Evolutionary conservation across 2,329 filamentous ascomycete genomes (phyloP), one percentile per base, ranked within the genome.

Genomic region (Arachnopeziza araneosa): DNA sequence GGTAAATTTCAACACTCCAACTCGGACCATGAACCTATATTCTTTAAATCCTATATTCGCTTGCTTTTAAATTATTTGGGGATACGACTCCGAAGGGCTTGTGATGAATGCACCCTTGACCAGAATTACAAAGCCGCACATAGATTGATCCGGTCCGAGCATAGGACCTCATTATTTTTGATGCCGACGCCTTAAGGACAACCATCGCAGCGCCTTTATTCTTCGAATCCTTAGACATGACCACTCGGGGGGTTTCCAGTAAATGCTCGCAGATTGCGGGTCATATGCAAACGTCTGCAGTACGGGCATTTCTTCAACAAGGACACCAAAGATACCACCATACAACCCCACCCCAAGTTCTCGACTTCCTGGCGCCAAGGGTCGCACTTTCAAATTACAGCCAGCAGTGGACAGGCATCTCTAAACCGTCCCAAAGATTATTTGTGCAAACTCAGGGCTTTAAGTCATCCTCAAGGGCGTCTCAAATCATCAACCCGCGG

Each of bases 401-500:
- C 50, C 24, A 50, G 48, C 30, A 14, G 26, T 36, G 32, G 14
- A 19, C 30, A 23, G n/a, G 19, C 9, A 58, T 50, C 24, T 24
- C 22, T 7, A 22, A 9, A 53, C 24, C 32, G 23, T 9, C 19
- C 26, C 48, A 53, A 50, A 3, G 22, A 17, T 52, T 12, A 1
- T 21, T 17, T 55, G 24, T 57, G 10, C 14, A 48, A 23, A 65
- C 57, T 51, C 55, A 67, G 44, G n/a, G 52, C 1, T 73, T 73
- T 51, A 66, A 63, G 50, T 62, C 56, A 2, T 66, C 68, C 4
- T 36, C 61, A 54, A 52, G 63, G 61, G 87, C 84, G 0, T 73
- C 75, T 30, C 79, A 79, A 50, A 75, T 85, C 4, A 74, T 79
- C 64, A 96, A 98, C 72, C 90, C 91, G 0, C 85, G 88, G 66